Base-by-base conservation (phyloP, 306 rosid genomes). In the Oxytropis ochrocephala region DNA sequence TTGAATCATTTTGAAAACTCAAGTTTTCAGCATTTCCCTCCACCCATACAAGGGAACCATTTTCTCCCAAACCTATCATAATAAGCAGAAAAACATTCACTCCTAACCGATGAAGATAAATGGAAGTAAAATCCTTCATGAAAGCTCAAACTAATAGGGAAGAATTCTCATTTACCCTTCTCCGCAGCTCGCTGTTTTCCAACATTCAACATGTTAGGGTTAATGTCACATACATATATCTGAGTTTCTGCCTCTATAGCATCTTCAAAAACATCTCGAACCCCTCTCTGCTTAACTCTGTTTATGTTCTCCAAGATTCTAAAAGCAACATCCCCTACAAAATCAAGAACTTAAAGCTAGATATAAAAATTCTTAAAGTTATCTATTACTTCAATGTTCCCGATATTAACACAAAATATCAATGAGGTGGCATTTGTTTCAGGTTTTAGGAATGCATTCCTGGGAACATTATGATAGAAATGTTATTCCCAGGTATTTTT, bases 271-370 rank as follows among this genome's bases (percentile, higher is more conserved):
- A 71, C 82, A 74, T 76, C 69, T 69, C 54, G 81, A 74, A 73
- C 51, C 63, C 86, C 89, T 89, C 91, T 91, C 39, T 74, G 85
- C 85, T 77, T 95, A 79, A 83, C 77, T 64, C 74, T 78, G 83
- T 89, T 84, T 77, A 89, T 77, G 56, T 71, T 60, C 53, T 91
- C 96, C 59, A 89, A 66, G 81, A 95, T 91, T 81, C 96, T 82
- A 74, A 94, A 91, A 83, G 99, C 95, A 80, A 94, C 95, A 82
- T 95, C 99, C 70, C 99, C 97, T 95, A 87, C 67, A 85, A 73
- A 32, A 73, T 43, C 18, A 67, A 52, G 33, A 73, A 64, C 13
- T 9, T 65, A 70, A 67, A 29, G 54, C 60, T 52, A 16, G 29
- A 76, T 7, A 64, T 16, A 11, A 16, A 68, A 57, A 12, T 10